A percentile compares a stretch with the other conserved stretches of the same genome.
Evolutionary conservation across 495 filamentous ascomycete species (phyloP).

Genomic region (Lophiostoma macrostomum): DNA sequence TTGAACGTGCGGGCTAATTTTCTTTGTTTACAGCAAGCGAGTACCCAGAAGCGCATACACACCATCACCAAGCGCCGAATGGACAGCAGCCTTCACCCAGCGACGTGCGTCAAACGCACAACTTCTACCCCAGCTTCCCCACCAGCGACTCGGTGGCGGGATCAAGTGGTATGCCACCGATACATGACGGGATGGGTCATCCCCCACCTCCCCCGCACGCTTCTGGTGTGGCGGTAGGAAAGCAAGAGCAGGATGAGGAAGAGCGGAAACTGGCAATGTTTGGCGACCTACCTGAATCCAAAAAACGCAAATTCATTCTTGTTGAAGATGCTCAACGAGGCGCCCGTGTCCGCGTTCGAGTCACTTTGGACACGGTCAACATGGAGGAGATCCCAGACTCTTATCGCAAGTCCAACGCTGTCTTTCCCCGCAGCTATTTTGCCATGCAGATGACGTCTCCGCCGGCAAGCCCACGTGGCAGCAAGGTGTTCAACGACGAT

Average conservation of each 20-base stretch:
- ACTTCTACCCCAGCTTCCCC: constrained; percentile 72
- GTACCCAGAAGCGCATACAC: constrained; percentile 58
- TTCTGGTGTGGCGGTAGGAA: constrained; percentile 39
- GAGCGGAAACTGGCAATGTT: constrained; percentile 63
- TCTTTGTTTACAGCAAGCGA: constrained; percentile 51
- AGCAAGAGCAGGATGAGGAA: constrained; percentile 46
- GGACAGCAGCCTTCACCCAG: constrained; percentile 40
- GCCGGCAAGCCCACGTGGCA: constrained; percentile 59
- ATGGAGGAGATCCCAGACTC: constrained; percentile 93
- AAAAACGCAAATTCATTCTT: constrained; percentile 92
- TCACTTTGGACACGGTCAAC: constrained; percentile 81
- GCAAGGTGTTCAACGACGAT: constrained; percentile 61
- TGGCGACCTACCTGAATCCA: constrained; percentile 78
- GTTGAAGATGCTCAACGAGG: constrained; percentile 78
- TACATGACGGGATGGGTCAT: constrained; percentile 63
- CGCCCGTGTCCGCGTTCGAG: constrained; percentile 73
- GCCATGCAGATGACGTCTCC: constrained; percentile 82
- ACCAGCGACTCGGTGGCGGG: constrained; percentile 51
- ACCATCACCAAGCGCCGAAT: constrained; percentile 57
- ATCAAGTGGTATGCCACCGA: constrained; percentile 62
- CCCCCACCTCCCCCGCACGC: constrained; percentile 44
- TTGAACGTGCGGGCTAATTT: constrained; percentile 45
- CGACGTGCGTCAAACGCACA: constrained; percentile 71
- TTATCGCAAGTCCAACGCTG: constrained; percentile 80
- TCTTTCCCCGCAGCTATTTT: constrained; percentile 87